phyloP scores from a whole-genome alignment of 116 monocot genomes.

The Posidonia oceanica region DNA sequence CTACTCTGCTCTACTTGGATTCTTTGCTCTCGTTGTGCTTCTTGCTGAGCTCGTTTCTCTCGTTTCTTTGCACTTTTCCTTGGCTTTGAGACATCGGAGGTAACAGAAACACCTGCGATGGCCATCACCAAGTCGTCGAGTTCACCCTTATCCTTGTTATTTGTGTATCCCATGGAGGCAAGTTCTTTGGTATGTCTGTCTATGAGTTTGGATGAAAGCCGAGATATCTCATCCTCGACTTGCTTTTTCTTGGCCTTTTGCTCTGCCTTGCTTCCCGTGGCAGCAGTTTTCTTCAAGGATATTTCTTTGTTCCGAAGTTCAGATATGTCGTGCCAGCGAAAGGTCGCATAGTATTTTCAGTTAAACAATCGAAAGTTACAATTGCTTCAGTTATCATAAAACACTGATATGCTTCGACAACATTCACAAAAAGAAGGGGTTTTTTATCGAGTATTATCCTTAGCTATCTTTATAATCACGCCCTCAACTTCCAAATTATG shows the following conservation, averaged over 20 bases:
- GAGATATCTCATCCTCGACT: conserved; percentile 91
- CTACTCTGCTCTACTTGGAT: conserved; percentile 79
- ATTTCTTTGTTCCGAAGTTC: conserved; percentile 78
- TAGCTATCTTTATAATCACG: neutral
- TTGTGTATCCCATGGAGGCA: conserved; percentile 53
- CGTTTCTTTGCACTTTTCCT: conserved; percentile 62
- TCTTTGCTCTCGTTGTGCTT: conserved; percentile 69
- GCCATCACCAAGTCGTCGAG: conserved; percentile 63
- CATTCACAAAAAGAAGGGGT: too few species aligned
- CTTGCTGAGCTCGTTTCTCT: conserved; percentile 76
- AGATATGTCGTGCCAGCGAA: conserved; percentile 47
- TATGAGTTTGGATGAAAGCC: too few species aligned
- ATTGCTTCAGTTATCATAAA: neutral
- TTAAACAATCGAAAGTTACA: neutral
- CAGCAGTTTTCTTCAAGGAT: conserved; percentile 69
- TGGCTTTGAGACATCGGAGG: conserved; percentile 29
- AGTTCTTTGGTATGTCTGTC: too few species aligned
- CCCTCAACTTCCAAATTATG: neutral
- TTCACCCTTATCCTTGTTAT: conserved; percentile 28
- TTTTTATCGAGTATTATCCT: too few species aligned
- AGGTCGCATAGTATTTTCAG: neutral
- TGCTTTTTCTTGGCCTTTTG: conserved; percentile 98
- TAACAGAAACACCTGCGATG: conserved; percentile 66
- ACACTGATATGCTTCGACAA: neutral
- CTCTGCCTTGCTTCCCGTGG: conserved; percentile 97